Evolutionary conservation across 2,329 filamentous ascomycete species (phyloP).

Genomic region (Xylariaceae sp.): DNA sequence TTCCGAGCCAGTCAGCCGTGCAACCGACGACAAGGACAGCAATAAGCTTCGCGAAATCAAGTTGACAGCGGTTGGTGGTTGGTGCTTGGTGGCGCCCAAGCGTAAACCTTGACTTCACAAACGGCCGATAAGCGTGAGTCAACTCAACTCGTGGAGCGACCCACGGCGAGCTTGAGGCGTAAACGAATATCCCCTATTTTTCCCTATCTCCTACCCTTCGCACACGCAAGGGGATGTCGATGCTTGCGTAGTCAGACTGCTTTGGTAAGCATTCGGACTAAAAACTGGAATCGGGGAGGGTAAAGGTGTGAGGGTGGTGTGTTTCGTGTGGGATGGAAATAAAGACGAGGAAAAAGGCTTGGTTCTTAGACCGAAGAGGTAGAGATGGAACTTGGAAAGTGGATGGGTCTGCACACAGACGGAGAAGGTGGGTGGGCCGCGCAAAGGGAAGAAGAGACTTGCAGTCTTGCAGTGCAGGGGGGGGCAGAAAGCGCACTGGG

Average conservation of each 20-base stretch:
- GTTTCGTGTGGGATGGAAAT: constrained; percentile 26
- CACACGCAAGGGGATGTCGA: constrained; percentile 15
- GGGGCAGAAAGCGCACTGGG: constrained; percentile 11
- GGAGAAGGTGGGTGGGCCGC: constrained; percentile 26
- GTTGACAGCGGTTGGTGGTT: not conserved
- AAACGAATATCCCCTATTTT: not conserved
- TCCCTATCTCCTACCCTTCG: constrained; percentile 15
- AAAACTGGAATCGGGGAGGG: no score
- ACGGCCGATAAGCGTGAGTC: constrained; percentile 11
- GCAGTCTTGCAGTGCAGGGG: constrained; percentile 29
- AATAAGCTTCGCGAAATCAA: constrained; percentile 2
- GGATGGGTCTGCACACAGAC: constrained; percentile 16
- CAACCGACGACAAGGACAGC: constrained; percentile 35
- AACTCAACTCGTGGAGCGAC: constrained; percentile 16
- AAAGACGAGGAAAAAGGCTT: constrained; percentile 27
- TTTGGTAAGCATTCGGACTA: constrained; percentile 20
- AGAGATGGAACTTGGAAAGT: constrained; percentile 9
- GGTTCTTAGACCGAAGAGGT: constrained; percentile 23
- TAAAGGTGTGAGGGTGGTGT: constrained; percentile 3
- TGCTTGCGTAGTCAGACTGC: constrained; percentile 1
- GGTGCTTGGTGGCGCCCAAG: constrained; percentile 10
- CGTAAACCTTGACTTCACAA: constrained; percentile 12
- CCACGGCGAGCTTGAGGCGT: constrained; percentile 8
- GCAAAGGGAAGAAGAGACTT: constrained; percentile 23
- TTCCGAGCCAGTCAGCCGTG: constrained; percentile 52